A percentile compares a stretch with the other conserved stretches of the same genome.
Evolutionary conservation across 2,329 filamentous ascomycete genomes (phyloP).

Genomic region (Ambrosiella cleistominuta): DNA sequence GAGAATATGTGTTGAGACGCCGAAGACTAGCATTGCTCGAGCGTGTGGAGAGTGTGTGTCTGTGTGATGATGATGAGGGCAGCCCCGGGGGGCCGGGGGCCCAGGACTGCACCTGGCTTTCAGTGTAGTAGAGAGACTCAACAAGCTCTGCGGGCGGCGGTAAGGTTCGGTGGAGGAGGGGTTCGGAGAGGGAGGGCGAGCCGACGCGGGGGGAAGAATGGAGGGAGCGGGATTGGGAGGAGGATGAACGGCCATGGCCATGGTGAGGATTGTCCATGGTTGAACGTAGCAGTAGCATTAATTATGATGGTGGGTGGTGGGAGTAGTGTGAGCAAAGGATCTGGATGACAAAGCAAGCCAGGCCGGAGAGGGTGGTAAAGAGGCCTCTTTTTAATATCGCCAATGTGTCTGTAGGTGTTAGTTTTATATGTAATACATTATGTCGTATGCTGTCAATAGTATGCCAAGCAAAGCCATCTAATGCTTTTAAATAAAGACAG

Average conservation of each 20-base stretch:
- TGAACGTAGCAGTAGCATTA: neutral
- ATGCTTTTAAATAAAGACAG: too few species aligned
- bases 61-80: neutral
- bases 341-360: neutral
- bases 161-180: neutral
- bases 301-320: neutral
- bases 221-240: neutral
- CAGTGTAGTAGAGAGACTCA: neutral
- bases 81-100: neutral
- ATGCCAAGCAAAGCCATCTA: too few species aligned
- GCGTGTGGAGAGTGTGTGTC: neutral
- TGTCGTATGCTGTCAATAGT: too few species aligned
- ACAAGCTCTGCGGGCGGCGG: neutral
- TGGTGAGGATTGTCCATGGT: conserved; percentile 4
- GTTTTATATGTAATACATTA: too few species aligned
- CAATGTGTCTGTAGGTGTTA: too few species aligned
- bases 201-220: neutral
- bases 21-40: neutral
- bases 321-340: neutral
- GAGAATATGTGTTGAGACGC: neutral
- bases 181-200: neutral
- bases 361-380: neutral
- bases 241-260: conserved; percentile 2
- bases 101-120: neutral
- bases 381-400: too few species aligned